Evolutionary conservation across 2,329 filamentous ascomycete species (phyloP).

Genomic region (Microcera coccophila): DNA sequence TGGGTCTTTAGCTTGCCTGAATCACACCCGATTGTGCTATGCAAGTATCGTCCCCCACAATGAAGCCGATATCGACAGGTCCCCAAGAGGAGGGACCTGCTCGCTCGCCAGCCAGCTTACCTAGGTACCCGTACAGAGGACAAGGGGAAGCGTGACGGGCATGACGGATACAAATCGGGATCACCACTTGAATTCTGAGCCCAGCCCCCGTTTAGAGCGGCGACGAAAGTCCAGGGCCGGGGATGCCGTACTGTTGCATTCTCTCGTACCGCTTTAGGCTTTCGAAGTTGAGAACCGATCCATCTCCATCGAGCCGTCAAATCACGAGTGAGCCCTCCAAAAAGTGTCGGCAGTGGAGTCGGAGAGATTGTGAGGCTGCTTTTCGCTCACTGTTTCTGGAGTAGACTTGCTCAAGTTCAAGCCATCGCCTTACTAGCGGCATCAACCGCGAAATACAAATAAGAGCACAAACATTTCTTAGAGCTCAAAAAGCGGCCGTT

Average conservation of each 20-base stretch:
- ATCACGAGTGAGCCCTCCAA: constrained; percentile 8
- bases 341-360: constrained; percentile 15
- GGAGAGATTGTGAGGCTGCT: constrained; percentile 19
- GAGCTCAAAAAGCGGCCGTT: too few species aligned
- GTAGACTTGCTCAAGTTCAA: constrained; percentile 18
- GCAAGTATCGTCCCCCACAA: too few species aligned
- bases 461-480: too few species aligned
- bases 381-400: constrained; percentile 8
- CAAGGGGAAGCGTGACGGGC: too few species aligned
- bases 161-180: too few species aligned
- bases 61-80: constrained; percentile 17
- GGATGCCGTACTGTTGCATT: constrained; percentile 3
- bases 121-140: too few species aligned
- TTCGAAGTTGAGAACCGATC: background rate
- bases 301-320: background rate
- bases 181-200: too few species aligned
- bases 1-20: too few species aligned
- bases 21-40: too few species aligned
- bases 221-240: constrained; percentile 2
- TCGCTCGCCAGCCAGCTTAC: too few species aligned
- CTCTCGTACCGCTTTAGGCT: constrained; percentile 6
- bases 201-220: constrained; percentile 10
- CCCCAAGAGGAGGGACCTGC: constrained; percentile 13
- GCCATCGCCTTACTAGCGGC: constrained; percentile 20
- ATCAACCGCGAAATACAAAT: too few species aligned